Percentiles rank a stretch among this genome's conserved stretches.
These are phyloP conservation scores for Hypoxylon trugodes DNA, from an alignment of 495 filamentous ascomycete genomes.

Conservation along the genomic window DNA sequence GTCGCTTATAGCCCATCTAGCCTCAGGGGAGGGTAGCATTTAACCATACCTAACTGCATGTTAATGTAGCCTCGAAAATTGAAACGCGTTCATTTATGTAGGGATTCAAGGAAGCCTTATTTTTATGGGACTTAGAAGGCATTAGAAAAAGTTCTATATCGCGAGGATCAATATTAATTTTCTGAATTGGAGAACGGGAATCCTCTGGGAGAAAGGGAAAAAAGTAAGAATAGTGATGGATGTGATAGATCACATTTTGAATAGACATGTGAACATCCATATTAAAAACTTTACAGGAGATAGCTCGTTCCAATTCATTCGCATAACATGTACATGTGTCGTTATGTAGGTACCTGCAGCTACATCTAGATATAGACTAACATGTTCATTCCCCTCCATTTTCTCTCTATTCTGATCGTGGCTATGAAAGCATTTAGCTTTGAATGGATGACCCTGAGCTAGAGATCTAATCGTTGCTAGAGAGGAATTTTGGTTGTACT, in stretches of 20 bases:
- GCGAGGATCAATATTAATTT: background rate
- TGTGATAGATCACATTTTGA: constrained; percentile 21
- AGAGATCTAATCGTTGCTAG: constrained; percentile 14
- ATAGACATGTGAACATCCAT: constrained; percentile 9
- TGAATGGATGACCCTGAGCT: constrained; percentile 5
- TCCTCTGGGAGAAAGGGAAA: background rate
- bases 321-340: too few relatives aligned
- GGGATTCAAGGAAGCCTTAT: constrained; percentile 9
- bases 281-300: background rate
- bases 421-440: too few relatives aligned
- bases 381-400: too few relatives aligned
- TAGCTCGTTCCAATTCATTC: too few relatives aligned
- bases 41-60: background rate
- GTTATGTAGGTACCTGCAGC: too few relatives aligned
- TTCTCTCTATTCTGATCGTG: too few relatives aligned
- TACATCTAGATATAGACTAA: too few relatives aligned
- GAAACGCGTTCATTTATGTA: background rate
- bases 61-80: background rate
- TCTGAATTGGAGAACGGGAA: constrained; percentile 5
- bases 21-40: background rate
- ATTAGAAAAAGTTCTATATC: background rate
- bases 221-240: background rate
- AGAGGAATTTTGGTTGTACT: constrained; percentile 4
- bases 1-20: background rate
- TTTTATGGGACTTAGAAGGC: constrained; percentile 14